These are phyloP conservation scores for Tuber borchii DNA, from an alignment of 495 filamentous ascomycete species.

Conservation along the genomic window DNA sequence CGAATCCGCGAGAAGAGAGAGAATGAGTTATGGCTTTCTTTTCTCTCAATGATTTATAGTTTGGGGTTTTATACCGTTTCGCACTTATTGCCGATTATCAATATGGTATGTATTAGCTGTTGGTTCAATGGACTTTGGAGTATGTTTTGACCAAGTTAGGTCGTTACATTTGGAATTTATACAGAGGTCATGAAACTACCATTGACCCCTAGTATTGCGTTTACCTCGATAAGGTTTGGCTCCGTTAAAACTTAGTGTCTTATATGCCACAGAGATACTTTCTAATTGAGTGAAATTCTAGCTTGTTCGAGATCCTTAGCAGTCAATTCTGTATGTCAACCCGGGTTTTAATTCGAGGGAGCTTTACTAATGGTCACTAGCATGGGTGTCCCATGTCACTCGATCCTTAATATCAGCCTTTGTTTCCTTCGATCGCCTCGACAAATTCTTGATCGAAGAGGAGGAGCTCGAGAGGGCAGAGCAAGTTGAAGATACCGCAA, in stretches of 20 bases:
- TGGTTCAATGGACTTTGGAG: slow-evolving; percentile 49
- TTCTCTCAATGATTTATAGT: slow-evolving; percentile 19
- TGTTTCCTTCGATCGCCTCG: slow-evolving; percentile 36
- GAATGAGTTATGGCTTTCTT: slow-evolving; percentile 26
- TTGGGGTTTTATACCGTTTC: slow-evolving; percentile 17
- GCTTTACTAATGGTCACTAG: not conserved
- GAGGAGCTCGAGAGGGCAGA: slow-evolving; percentile 27
- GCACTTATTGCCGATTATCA: slow-evolving; percentile 9
- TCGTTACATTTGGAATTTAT: slow-evolving; percentile 38
- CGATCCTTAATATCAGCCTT: slow-evolving; percentile 35
- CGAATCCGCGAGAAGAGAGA: slow-evolving; percentile 37
- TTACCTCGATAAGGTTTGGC: slow-evolving; percentile 33
- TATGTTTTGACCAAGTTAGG: slow-evolving; percentile 48
- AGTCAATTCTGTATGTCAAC: slow-evolving; percentile 22
- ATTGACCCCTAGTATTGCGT: slow-evolving; percentile 38
- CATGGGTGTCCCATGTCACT: slow-evolving; percentile 33
- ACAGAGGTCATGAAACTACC: slow-evolving; percentile 38
- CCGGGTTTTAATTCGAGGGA: not conserved
- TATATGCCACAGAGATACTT: not conserved
- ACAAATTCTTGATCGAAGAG: slow-evolving; percentile 39
- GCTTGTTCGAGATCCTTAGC: slow-evolving; percentile 39
- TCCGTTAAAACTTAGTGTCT: not conserved
- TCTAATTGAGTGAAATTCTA: not conserved
- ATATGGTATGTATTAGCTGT: slow-evolving; percentile 7
- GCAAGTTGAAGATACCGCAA: slow-evolving; percentile 3